Evolutionary conservation across 2,329 filamentous ascomycete species (phyloP).

Genomic region (Lomentospora prolificans): DNA sequence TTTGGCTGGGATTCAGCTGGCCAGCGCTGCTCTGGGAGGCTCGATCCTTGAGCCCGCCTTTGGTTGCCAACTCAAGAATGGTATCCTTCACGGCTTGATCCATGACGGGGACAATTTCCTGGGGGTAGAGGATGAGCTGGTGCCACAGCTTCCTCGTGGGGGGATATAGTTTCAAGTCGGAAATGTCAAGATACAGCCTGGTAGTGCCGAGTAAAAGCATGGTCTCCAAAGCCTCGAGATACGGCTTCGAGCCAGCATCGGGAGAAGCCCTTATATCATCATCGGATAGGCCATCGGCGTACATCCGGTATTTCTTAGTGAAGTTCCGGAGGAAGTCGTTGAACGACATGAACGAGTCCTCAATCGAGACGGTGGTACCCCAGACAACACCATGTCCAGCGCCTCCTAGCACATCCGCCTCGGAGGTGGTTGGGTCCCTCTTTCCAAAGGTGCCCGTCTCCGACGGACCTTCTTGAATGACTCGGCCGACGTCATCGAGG

Average conservation of each 20-base stretch:
- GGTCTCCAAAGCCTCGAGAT: constrained; percentile 74
- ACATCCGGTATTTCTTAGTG: constrained; percentile 87
- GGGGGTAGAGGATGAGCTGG: constrained; percentile 86
- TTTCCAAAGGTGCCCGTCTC: constrained; percentile 53
- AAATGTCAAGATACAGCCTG: constrained; percentile 78
- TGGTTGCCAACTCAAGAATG: constrained; percentile 80
- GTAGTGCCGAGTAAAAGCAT: constrained; percentile 83
- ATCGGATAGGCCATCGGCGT: constrained; percentile 72
- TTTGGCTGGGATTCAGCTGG: constrained; percentile 40
- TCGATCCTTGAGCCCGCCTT: constrained; percentile 63
- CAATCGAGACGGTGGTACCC: constrained; percentile 94
- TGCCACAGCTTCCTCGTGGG: constrained; percentile 91
- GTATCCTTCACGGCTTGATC: constrained; percentile 89
- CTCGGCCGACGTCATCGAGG: constrained; percentile 48
- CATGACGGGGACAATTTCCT: constrained; percentile 94
- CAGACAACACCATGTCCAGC: constrained; percentile 78
- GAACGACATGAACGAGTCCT: constrained; percentile 78
- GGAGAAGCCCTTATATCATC: constrained; percentile 62
- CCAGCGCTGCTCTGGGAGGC: constrained; percentile 47
- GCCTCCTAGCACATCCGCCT: constrained; percentile 80
- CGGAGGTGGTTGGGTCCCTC: constrained; percentile 74
- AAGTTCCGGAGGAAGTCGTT: constrained; percentile 91
- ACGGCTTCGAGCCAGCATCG: constrained; percentile 69
- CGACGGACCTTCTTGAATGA: constrained; percentile 46
- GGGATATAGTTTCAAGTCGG: constrained; percentile 86